Evolutionary conservation across 352 stramenopile genomes (phyloP), one percentile per base, ranked within the genome.

Genomic region (Ophiocytium majus): DNA sequence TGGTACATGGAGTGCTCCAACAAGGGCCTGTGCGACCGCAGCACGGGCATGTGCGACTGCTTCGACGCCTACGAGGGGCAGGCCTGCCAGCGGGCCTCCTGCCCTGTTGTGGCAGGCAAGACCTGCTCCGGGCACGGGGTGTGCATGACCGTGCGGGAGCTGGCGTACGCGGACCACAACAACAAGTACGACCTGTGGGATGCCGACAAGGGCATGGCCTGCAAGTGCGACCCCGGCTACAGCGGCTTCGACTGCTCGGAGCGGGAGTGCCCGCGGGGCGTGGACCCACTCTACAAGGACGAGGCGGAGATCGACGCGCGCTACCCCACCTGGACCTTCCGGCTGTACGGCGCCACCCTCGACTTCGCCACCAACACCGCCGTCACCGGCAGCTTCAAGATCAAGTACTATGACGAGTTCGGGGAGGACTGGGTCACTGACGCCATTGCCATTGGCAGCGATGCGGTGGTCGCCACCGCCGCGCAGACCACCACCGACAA

Each of bases 1-100:
- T 96, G 95, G 87, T 97, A 98, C 89, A 93, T 94, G 89, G 94
- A 98, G 86, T 98, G 95, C 89, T 95, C 92, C 57, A 97, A 97
- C 91, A 96, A 96, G 85, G 95, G 95, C 28, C 86, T 97, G 76
- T 98, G 94, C 81, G 94, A 98, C 87, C 92, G 94, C 71, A 79
- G 66, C 9, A 91, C 91, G 36, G 95, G 94, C 0, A 78, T 92
- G 31, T 98, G 95, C 86, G 85, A 90, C 50, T 98, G 95, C 85
- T 97, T 98, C 81, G 90, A 92, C 80, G 94, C 94, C 49, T 98
- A 94, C 83, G 94, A 97, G 85, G 95, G 95, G 71, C 91, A 85
- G 14, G 93, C 92, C 0, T 98, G 95, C 81, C 91, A 96, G 74
- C 91, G 93, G 49, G 91, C 89, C 0, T 89, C 88, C 10, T 91